Conservation (phyloP, 1,284 basidiomycete species). For the Vanrija humicola region DNA sequence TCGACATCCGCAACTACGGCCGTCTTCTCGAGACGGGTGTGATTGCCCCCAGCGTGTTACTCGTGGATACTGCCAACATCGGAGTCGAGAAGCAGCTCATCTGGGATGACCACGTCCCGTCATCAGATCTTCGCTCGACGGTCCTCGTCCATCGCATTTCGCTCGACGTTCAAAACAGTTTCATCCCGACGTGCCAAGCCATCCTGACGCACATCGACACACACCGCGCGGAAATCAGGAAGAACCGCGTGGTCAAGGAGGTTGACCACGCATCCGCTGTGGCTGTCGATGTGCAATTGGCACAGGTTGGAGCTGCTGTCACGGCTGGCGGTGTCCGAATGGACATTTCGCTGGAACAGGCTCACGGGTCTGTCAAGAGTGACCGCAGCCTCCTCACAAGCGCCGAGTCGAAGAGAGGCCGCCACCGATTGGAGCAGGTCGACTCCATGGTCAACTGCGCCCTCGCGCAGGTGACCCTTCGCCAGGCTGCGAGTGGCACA, state of each 20-base stretch:
- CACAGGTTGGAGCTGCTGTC: constrained; percentile 5
- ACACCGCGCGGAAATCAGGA: constrained; percentile 3
- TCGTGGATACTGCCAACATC: constrained; percentile 11
- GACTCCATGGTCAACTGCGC: constrained; percentile 5
- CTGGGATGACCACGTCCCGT: constrained; percentile 1
- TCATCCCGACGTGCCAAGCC: constrained; percentile 15
- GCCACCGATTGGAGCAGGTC: neutral
- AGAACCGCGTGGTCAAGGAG: constrained; percentile 4
- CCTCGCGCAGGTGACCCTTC: neutral
- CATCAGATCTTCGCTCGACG: constrained; percentile 16
- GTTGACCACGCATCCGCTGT: constrained; percentile 9
- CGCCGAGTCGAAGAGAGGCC: neutral
- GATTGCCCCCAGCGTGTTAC: constrained; percentile 20
- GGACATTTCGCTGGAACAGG: constrained; percentile 7
- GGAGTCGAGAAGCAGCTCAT: constrained; percentile 5
- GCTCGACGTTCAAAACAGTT: constrained; percentile 27
- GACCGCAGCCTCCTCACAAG: constrained; percentile 1
- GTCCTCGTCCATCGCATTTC: constrained; percentile 18
- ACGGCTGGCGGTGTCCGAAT: constrained; percentile 23
- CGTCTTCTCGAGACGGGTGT: constrained; percentile 15
- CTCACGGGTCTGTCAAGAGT: constrained; percentile 3
- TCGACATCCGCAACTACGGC: constrained; percentile 27
- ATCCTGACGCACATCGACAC: constrained; percentile 11
- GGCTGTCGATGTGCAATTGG: constrained; percentile 19
- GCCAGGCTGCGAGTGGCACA: neutral